phyloP scores from a whole-genome alignment of 495 filamentous ascomycete genomes.

The Xylaria venustula region DNA sequence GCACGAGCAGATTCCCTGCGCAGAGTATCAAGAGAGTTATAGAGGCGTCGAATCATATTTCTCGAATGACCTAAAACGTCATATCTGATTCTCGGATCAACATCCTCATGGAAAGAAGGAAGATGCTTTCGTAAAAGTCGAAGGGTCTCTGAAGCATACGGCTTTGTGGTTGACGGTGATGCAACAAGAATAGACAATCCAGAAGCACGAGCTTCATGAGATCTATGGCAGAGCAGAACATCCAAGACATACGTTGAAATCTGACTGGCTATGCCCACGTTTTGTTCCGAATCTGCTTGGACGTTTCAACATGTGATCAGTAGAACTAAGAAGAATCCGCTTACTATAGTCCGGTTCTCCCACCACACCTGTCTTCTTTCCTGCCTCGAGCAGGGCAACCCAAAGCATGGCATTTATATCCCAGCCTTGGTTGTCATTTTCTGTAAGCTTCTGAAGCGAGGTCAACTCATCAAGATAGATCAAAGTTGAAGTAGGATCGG shows the following conservation, averaged over 20 bases:
- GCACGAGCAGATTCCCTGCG: slow-evolving; percentile 16
- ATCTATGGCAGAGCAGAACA: slow-evolving; percentile 60
- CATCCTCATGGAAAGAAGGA: slow-evolving; percentile 70
- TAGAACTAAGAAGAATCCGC: slow-evolving; percentile 17
- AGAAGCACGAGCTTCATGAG: slow-evolving; percentile 63
- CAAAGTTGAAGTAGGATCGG: slow-evolving; percentile 52
- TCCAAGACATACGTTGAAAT: slow-evolving; percentile 35
- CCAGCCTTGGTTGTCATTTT: slow-evolving; percentile 42
- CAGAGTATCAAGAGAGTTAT: slow-evolving; percentile 40
- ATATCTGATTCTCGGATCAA: slow-evolving; percentile 78
- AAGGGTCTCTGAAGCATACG: slow-evolving; percentile 60
- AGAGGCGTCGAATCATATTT: slow-evolving; percentile 65
- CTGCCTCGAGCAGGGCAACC: slow-evolving; percentile 69
- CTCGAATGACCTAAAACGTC: slow-evolving; percentile 68
- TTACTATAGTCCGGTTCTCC: slow-evolving; percentile 64
- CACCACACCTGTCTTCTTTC: slow-evolving; percentile 75
- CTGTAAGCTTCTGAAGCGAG: slow-evolving; percentile 34
- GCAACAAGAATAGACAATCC: slow-evolving; percentile 73
- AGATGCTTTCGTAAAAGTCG: slow-evolving; percentile 60
- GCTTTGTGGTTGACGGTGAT: slow-evolving; percentile 66
- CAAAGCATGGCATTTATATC: slow-evolving; percentile 57
- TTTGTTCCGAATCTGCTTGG: slow-evolving; percentile 15
- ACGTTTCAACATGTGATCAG: neutral
- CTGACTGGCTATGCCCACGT: slow-evolving; percentile 5
- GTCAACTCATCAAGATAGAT: slow-evolving; percentile 53